Percentiles rank a stretch among this genome's conserved stretches.
phyloP scores from a whole-genome alignment of 768 basidiomycete species.

The Antrodiella citrinella region DNA sequence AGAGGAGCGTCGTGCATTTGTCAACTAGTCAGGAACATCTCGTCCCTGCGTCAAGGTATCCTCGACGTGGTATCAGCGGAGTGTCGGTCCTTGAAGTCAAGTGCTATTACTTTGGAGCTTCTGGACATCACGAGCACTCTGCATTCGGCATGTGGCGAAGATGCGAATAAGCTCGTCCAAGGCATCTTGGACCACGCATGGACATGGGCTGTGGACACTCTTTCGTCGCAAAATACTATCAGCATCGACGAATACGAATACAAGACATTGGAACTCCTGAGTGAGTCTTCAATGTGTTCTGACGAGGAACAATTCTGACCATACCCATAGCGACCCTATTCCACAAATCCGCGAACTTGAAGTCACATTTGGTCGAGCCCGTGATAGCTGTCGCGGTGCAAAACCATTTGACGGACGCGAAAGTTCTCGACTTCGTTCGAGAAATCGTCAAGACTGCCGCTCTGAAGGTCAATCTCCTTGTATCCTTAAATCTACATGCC shows the following conservation, averaged over 20 bases:
- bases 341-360: slow-evolving; percentile 24
- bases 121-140: background rate
- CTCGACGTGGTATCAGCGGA: background rate
- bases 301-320: too few species aligned
- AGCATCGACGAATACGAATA: background rate
- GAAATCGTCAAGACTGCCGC: slow-evolving; percentile 16
- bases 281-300: too few species aligned
- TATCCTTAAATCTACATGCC: too few species aligned
- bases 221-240: slow-evolving; percentile 28
- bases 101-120: background rate
- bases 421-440: slow-evolving; percentile 21
- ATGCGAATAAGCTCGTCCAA: background rate
- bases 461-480: slow-evolving; percentile 79
- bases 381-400: slow-evolving; percentile 58
- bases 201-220: slow-evolving; percentile 43
- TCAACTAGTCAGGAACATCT: background rate
- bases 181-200: slow-evolving; percentile 37
- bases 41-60: background rate
- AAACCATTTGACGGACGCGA: slow-evolving; percentile 38
- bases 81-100: background rate
- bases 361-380: slow-evolving; percentile 62
- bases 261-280: background rate
- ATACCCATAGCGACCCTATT: too few species aligned
- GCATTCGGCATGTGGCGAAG: background rate
- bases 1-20: background rate